Evolutionary conservation across 2,329 filamentous ascomycete species (phyloP), one percentile per base, ranked within the genome.

Genomic region (Chaetomium sp.): DNA sequence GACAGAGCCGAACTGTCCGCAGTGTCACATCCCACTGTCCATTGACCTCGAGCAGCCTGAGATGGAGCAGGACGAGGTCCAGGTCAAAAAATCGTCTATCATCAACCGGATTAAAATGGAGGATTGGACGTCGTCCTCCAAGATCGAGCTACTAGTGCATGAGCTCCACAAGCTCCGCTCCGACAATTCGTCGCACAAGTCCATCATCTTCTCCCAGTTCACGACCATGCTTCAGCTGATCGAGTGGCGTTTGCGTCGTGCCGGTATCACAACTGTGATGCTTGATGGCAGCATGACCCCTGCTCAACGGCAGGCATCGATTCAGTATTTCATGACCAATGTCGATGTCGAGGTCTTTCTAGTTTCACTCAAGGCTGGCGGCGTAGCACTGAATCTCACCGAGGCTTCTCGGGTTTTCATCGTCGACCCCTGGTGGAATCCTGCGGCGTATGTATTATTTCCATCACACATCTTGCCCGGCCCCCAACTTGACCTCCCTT

Each of bases 61-160:
- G 63, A 91, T 96, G 53, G 91, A 96, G 71, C 91, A 96, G 71
- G 89, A 96, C 59, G 88, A 92, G 69, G 79, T 84, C 1, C 74
- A 85, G 6, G 85, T 96, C 57, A 96, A 96, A 79, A 96, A 96
- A 73, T 91, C 85, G 11, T 96, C 91, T 1, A 99, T 99, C 70
- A 95, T 97, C 77, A 97, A 97, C 70, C 88, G 94, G 54, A 97
- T 99, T 74, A 90, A 92, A 72, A 96, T 97, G 91, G 89, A 95
- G 69, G 89, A 97, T 66, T 99, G 94, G 94, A 96, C 91, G 0
- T 96, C 90, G 0, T 96, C 91, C 1, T 96, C 91, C 59, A 99
- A 99, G 76, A 99, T 99, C 62, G 94, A 99, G 74, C 85, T 95
- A 69, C 82, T 99, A 5, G 87, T 97, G 8, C 95, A 96, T 67